Conservation (phyloP, 352 stramenopile genomes). For the Pythium dissotocum region DNA sequence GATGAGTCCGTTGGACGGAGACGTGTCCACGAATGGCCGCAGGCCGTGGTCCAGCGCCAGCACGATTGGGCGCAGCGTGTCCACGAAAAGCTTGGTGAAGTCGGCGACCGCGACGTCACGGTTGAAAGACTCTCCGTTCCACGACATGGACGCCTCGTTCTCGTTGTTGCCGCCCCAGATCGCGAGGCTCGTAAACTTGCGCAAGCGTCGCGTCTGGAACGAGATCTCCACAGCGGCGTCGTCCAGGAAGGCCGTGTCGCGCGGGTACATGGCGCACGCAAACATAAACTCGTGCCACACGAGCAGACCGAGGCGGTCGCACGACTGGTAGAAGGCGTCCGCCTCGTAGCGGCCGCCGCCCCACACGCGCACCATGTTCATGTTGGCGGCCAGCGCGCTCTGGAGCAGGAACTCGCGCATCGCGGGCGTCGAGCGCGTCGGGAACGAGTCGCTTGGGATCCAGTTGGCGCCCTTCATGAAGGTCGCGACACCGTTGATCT, state of each 20-base stretch:
- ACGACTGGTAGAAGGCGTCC: conserved; percentile 79
- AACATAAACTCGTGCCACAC: conserved; percentile 93
- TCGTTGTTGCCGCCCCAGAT: conserved; percentile 93
- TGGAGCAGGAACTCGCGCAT: conserved; percentile 51
- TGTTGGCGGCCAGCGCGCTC: conserved; percentile 64
- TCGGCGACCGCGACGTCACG: conserved; percentile 77
- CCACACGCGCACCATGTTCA: conserved; percentile 91
- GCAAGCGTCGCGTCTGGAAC: conserved; percentile 64
- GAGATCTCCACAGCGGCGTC: conserved; percentile 58
- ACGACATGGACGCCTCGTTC: conserved; percentile 72
- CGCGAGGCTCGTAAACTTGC: conserved; percentile 79
- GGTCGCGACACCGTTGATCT: conserved; percentile 61
- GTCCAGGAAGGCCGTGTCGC: conserved; percentile 59
- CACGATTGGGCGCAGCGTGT: conserved; percentile 64
- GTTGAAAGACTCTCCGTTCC: conserved; percentile 52
- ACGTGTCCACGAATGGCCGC: conserved; percentile 85
- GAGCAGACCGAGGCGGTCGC: conserved; percentile 81
- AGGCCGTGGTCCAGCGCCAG: conserved; percentile 39
- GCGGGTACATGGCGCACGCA: conserved; percentile 85
- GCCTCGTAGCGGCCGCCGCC: conserved; percentile 86
- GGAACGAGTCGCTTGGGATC: conserved; percentile 79
- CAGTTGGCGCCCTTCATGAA: conserved; percentile 83
- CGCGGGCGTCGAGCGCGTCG: conserved; percentile 44
- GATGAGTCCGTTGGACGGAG: conserved; percentile 82
- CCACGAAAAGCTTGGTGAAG: conserved; percentile 82